Evolutionary conservation across 495 filamentous ascomycete genomes (phyloP), one percentile per base, ranked within the genome.

Genomic region (Aspergillus cavernicola): DNA sequence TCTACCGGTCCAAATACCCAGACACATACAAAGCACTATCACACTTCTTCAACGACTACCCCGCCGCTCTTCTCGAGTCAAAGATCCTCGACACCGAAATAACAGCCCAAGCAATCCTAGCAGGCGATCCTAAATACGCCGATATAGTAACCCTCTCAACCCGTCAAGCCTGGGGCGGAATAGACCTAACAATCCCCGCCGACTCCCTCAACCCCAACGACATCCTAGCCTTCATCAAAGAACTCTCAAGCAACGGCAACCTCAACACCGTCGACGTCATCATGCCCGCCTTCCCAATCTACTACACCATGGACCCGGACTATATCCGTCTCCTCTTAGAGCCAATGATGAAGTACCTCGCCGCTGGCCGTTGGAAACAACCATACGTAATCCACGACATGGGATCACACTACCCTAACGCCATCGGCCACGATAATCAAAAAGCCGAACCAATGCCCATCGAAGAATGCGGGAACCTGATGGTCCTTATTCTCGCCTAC

Each of bases 211-310:
- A 72, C 55, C 74, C 70, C 11, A 62, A 61, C 29, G 65, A 70
- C 48, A 63, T 69, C 33, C 61, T 81, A 52, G 68, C 74, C 11
- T 82, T 80, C 43, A 62, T 80, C 52, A 80, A 82, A 50, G 77
- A 80, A 57, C 72, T 80, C 22, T 76, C 71, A 7, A 77, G 70
- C 24, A 68, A 82, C 52, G 78, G 77, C 8, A 78, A 80, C 46
- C 59, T 78, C 43, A 80, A 80, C 47, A 81, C 77, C 2, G 64
- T 81, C 20, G 79, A 80, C 52, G 68, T 80, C 13, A 77, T 80
- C 29, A 77, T 73, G 61, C 75, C 75, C 1, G 68, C 69, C 1
- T 72, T 74, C 49, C 76, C 77, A 6, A 68, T 77, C n/a, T 76
- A 79, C 47, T 77, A 73, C 53, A 65, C 76, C 24, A 54, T 78